Percentiles rank a stretch among this genome's conserved stretches.
Conservation (phyloP, 2,329 filamentous ascomycete species). For the Fusarium coffeatum region DNA sequence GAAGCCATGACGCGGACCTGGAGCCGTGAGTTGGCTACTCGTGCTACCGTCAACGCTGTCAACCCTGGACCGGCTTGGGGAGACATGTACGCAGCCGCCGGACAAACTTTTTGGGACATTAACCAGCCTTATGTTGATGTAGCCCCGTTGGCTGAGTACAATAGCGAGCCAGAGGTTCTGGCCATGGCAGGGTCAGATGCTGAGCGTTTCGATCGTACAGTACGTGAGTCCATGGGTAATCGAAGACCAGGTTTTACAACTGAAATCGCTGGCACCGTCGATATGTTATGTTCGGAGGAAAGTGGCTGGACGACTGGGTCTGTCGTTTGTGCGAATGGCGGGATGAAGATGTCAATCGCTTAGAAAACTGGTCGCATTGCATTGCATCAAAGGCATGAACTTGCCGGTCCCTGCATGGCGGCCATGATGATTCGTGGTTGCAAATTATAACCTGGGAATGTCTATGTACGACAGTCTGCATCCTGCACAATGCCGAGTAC, state of each 20-base stretch:
- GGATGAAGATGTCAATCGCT: constrained; percentile 55
- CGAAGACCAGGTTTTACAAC: constrained; percentile 51
- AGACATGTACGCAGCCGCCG: constrained; percentile 60
- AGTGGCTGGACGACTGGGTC: constrained; percentile 76
- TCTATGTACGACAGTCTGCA: background rate
- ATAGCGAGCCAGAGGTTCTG: constrained; percentile 49
- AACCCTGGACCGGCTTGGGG: constrained; percentile 68
- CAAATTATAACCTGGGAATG: background rate
- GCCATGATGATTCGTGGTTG: constrained; percentile 2
- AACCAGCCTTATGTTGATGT: constrained; percentile 55
- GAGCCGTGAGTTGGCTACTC: constrained; percentile 66
- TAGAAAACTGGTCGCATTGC: constrained; percentile 22
- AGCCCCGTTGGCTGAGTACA: constrained; percentile 51
- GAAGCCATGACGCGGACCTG: constrained; percentile 71
- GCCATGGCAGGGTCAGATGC: constrained; percentile 48
- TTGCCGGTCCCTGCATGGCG: background rate
- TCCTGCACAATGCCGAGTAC: constrained; percentile 17
- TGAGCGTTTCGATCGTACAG: constrained; percentile 50
- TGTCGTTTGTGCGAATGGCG: constrained; percentile 77
- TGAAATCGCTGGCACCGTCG: constrained; percentile 77
- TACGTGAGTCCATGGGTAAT: constrained; percentile 51
- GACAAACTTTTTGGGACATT: constrained; percentile 52
- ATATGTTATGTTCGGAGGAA: constrained; percentile 76
- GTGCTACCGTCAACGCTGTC: constrained; percentile 66
- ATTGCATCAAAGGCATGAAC: background rate